These are phyloP conservation scores for Leucocoprinus sp. DNA, from an alignment of 768 basidiomycete species.

Conservation along the genomic window DNA sequence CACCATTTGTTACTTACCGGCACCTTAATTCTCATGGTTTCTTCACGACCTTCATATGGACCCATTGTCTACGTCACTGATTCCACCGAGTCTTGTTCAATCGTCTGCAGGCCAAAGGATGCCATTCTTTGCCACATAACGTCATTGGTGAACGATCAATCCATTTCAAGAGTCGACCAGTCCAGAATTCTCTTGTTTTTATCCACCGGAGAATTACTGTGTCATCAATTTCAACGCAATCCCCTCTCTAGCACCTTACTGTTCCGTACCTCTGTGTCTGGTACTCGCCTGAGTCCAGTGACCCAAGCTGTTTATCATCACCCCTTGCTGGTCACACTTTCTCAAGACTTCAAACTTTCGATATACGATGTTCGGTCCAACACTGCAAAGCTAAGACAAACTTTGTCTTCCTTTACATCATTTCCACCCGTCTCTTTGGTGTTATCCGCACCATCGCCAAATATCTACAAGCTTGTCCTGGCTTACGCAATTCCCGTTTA, in stretches of 20 bases:
- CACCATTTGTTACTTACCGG: slow-evolving; percentile 54
- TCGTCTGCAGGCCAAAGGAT: slow-evolving; percentile 36
- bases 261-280: slow-evolving; percentile 43
- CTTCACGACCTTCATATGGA: slow-evolving; percentile 27
- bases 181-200: slow-evolving; percentile 52
- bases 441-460: slow-evolving; percentile 52
- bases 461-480: slow-evolving; percentile 64
- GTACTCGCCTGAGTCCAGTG: slow-evolving; percentile 36
- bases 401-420: slow-evolving; percentile 68
- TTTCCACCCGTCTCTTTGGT: slow-evolving; percentile 76
- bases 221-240: slow-evolving; percentile 47
- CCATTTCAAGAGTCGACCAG: slow-evolving; percentile 37
- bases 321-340: slow-evolving; percentile 67
- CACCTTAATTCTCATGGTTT: slow-evolving; percentile 48
- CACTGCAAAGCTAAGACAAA: slow-evolving; percentile 49
- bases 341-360: slow-evolving; percentile 56
- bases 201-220: slow-evolving; percentile 58
- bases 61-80: slow-evolving; percentile 32
- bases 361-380: slow-evolving; percentile 62
- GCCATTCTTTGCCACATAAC: slow-evolving; percentile 38
- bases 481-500: slow-evolving; percentile 74
- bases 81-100: slow-evolving; percentile 26
- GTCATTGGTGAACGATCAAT: slow-evolving; percentile 68
- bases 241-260: slow-evolving; percentile 33
- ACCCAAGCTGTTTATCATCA: slow-evolving; percentile 70